Evolutionary conservation across 2,329 filamentous ascomycete species (phyloP).

Genomic region (Diaporthe ampelina): DNA sequence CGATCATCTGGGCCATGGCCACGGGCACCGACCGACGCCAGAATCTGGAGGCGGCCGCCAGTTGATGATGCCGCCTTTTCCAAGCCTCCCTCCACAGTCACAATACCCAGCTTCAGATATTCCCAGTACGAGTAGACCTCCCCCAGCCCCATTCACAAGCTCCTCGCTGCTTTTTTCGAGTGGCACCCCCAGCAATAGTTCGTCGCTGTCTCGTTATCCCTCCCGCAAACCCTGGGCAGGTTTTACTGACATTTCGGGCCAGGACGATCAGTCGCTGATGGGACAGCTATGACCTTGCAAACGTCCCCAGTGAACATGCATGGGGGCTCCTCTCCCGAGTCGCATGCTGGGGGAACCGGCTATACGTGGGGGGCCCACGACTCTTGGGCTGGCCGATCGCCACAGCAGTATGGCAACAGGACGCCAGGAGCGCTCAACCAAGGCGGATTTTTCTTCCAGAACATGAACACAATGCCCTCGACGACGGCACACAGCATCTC

Average conservation of each 20-base stretch:
- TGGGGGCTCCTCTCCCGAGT: constrained; percentile 40
- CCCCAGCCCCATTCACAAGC: constrained; percentile 45
- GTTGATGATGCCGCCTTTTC: constrained; percentile 42
- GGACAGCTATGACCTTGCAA: constrained; percentile 39
- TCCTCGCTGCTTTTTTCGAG: constrained; percentile 63
- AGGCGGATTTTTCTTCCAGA: constrained; percentile 39
- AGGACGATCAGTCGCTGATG: constrained; percentile 41
- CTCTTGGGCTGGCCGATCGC: constrained; percentile 41
- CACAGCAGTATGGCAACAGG: constrained; percentile 39
- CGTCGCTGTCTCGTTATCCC: constrained; percentile 35
- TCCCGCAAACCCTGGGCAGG: constrained; percentile 46
- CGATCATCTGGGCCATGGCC: constrained; percentile 40
- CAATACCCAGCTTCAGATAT: constrained; percentile 63
- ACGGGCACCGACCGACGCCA: constrained; percentile 36
- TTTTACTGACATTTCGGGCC: constrained; percentile 33
- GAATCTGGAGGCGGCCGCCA: constrained; percentile 34
- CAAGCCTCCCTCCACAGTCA: constrained; percentile 63
- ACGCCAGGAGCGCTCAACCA: constrained; percentile 35
- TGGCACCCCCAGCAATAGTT: constrained; percentile 52
- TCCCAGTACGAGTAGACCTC: constrained; percentile 57
- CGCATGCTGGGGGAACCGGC: constrained; percentile 39
- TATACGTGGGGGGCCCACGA: constrained; percentile 41
- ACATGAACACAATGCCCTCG: constrained; percentile 39
- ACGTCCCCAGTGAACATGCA: constrained; percentile 40
- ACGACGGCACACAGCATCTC: constrained; percentile 41